A percentile compares a stretch with the other conserved stretches of the same genome.
phyloP scores from a whole-genome alignment of 2,329 filamentous ascomycete genomes.

The Colletotrichum gigasporum region DNA sequence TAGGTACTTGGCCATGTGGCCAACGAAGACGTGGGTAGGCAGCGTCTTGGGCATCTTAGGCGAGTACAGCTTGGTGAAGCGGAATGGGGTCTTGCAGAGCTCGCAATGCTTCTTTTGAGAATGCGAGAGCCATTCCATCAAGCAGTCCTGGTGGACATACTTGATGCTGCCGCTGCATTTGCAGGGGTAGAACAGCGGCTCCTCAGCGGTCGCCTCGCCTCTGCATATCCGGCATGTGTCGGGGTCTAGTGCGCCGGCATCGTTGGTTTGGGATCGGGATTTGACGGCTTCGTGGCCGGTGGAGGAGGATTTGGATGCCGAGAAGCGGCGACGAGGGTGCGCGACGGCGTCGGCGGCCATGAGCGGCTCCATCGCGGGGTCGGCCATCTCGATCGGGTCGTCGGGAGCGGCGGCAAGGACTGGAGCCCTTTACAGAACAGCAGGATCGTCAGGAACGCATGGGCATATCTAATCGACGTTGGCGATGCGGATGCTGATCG shows the following conservation, averaged over 20 bases:
- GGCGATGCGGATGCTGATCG: background rate
- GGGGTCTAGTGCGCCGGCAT: slow-evolving; percentile 53
- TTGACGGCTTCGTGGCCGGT: slow-evolving; percentile 4
- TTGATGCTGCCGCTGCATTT: slow-evolving; percentile 99
- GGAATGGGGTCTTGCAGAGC: slow-evolving; percentile 97
- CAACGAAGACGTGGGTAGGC: slow-evolving; percentile 82
- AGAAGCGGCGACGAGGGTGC: slow-evolving; percentile 39
- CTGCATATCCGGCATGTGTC: slow-evolving; percentile 98
- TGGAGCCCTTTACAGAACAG: slow-evolving; percentile 7
- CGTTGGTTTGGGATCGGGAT: slow-evolving; percentile 19
- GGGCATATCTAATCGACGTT: background rate
- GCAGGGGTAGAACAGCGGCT: slow-evolving; percentile 96
- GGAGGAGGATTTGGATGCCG: slow-evolving; percentile 16
- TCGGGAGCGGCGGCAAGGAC: slow-evolving; percentile 12
- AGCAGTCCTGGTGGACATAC: slow-evolving; percentile 95
- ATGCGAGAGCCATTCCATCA: slow-evolving; percentile 99
- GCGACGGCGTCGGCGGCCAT: slow-evolving; percentile 38
- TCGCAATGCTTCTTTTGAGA: slow-evolving; percentile 99
- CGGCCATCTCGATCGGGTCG: slow-evolving; percentile 35
- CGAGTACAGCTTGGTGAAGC: slow-evolving; percentile 97
- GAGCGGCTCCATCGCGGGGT: slow-evolving; percentile 36
- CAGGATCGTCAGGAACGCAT: slow-evolving; percentile 28
- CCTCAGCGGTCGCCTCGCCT: slow-evolving; percentile 81
- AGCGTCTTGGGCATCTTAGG: slow-evolving; percentile 90
- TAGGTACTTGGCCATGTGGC: slow-evolving; percentile 79